Percentiles rank a stretch among this genome's conserved stretches.
phyloP scores from a whole-genome alignment of 768 basidiomycete genomes.

The Termitomyces sp. region DNA sequence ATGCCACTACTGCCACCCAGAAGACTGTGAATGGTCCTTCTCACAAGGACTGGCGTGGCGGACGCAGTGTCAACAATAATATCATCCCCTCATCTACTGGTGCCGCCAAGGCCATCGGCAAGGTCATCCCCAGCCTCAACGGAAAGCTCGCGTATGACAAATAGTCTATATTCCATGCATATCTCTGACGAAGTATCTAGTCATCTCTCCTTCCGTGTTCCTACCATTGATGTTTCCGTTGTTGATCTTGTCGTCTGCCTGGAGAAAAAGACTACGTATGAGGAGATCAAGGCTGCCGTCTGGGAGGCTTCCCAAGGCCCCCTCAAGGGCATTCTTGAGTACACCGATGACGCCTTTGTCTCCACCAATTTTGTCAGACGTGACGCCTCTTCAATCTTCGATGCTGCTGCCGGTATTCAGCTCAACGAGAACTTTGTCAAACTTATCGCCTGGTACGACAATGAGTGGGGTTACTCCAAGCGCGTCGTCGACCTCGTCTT shows the following conservation, averaged over 20 bases:
- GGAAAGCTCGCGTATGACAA: slow-evolving; percentile 88
- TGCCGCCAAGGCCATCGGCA: slow-evolving; percentile 98
- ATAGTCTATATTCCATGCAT: neutral
- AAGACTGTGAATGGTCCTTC: slow-evolving; percentile 95
- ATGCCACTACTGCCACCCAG: slow-evolving; percentile 93
- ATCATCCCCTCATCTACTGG: slow-evolving; percentile 99
- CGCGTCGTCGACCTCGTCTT: slow-evolving; percentile 87
- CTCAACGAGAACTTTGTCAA: slow-evolving; percentile 94
- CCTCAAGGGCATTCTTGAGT: slow-evolving; percentile 73
- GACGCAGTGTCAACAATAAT: slow-evolving; percentile 94
- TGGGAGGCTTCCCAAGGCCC: slow-evolving; percentile 71
- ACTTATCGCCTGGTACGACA: slow-evolving; percentile 94
- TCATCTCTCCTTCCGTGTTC: slow-evolving; percentile 96
- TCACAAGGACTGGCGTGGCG: slow-evolving; percentile 95
- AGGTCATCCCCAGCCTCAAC: slow-evolving; percentile 94
- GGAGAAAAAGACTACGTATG: slow-evolving; percentile 81
- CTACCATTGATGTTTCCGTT: slow-evolving; percentile 94
- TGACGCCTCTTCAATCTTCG: slow-evolving; percentile 83
- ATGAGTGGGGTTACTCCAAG: slow-evolving; percentile 92
- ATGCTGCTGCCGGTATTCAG: slow-evolving; percentile 88
- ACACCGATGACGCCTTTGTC: slow-evolving; percentile 92
- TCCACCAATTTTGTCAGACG: slow-evolving; percentile 90
- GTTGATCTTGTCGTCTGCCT: slow-evolving; percentile 94
- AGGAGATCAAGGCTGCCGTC: slow-evolving; percentile 82
- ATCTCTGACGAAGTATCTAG: slow-evolving; percentile 27